Evolutionary conservation across 1,139 yeast genomes (phyloP), one percentile per base, ranked within the genome.

Genomic region (Lodderomyces elongisporus): DNA sequence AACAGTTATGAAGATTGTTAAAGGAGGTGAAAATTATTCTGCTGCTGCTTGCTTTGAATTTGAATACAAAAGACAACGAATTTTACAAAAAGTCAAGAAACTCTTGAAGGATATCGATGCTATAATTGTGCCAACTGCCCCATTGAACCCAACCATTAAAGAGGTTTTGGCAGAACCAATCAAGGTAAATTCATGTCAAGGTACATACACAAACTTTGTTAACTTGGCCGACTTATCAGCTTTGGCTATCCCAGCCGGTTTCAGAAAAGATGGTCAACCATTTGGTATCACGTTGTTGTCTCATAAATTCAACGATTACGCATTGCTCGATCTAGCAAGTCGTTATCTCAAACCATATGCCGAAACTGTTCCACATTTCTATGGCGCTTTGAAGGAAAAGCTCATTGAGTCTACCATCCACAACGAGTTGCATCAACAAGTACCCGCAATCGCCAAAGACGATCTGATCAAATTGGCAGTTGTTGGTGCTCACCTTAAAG

Each of bases 131-230:
- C 98, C 98, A 34, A 89, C 97, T 5, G 87, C 95, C 46, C 97
- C 97, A 6, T 68, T 89, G 49, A 87, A 83, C 50, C 97, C 97
- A 32, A 74, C 88, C 5, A 75, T 88, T 36, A 77, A 67, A 30
- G 77, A 82, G 37, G 74, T 91, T 25, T 75, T 66, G 37, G 61
- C 66, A 3, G 96, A 89, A 52, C 97, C 97, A n/a, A 65, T 91
- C 25, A 58, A 67, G 34, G 74, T 85, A 48, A 91, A 91, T 63
- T 85, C 96, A 6, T 69, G 68, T 47, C 98, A 91, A 62, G 98
- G 98, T 23, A 87, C 96, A 15, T 91, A 94, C 77, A 91, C 97
- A 24, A 91, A 91, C 61, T 91, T 91, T 58, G 96, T 85, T 48
- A 91, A 91, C 56, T 72, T 91, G 56, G 95, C 96, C 7, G 97